These are phyloP conservation scores for Chenopodium suecicum DNA, from an alignment of 148 eudicot species.

Conservation along the genomic window DNA sequence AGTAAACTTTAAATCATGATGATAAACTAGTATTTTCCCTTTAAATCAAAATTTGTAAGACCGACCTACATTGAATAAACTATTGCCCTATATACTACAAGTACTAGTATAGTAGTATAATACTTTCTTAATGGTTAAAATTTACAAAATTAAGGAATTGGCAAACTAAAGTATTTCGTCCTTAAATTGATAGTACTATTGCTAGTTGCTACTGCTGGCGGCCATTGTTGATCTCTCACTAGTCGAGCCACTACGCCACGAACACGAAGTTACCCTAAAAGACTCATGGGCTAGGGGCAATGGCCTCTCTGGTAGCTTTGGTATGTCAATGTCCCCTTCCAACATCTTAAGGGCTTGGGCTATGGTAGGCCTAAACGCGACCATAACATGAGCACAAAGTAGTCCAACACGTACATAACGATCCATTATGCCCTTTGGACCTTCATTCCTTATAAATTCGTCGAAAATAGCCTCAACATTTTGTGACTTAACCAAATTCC, in stretches of 20 bases:
- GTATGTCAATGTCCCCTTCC: conserved; percentile 72
- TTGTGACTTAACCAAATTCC: conserved; percentile 51
- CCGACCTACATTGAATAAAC: too few species aligned
- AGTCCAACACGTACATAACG: conserved; percentile 62
- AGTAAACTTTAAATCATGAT: too few species aligned
- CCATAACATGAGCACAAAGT: conserved; percentile 78
- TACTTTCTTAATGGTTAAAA: too few species aligned
- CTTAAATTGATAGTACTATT: background rate
- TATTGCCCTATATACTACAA: too few species aligned
- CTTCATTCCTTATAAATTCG: conserved; percentile 37
- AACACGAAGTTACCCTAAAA: conserved; percentile 29
- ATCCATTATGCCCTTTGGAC: conserved; percentile 61
- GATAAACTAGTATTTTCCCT: too few species aligned
- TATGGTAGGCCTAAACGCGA: conserved; percentile 70
- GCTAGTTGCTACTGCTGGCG: conserved; percentile 2
- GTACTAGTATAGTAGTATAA: too few species aligned
- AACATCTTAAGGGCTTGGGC: conserved; percentile 66
- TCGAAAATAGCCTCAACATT: conserved; percentile 38
- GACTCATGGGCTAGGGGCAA: conserved; percentile 57
- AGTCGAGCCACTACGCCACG: conserved; percentile 26
- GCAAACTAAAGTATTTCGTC: background rate
- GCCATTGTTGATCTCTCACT: conserved; percentile 23
- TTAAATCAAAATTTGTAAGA: too few species aligned
- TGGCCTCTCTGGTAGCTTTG: conserved; percentile 50
- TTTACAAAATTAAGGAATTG: background rate